These are phyloP conservation scores for Chamaecrista fasciculata DNA, from an alignment of 306 rosid genomes.

Conservation along the genomic window DNA sequence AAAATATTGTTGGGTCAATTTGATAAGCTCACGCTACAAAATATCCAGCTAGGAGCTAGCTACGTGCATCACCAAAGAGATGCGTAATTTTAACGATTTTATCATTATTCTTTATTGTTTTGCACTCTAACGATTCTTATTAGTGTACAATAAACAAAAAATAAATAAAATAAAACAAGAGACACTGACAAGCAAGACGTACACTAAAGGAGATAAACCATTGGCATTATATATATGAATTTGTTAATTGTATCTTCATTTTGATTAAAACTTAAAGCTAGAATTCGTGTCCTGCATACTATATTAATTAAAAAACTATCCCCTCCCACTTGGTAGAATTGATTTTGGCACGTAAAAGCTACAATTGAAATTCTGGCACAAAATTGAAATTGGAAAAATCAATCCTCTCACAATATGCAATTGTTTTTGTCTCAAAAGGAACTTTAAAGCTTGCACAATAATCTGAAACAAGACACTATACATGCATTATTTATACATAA, in stretches of 20 bases:
- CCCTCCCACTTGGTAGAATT: not conserved
- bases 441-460: not conserved
- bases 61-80: not conserved
- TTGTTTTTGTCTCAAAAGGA: not conserved
- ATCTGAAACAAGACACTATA: not conserved
- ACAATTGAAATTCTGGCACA: not conserved
- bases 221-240: no score
- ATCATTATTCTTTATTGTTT: constrained; percentile 18
- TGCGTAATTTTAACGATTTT: not conserved
- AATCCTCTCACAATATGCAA: no score
- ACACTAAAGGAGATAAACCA: no score
- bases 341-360: not conserved
- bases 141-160: no score
- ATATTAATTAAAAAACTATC: no score
- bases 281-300: not conserved
- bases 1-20: not conserved
- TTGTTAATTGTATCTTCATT: no score
- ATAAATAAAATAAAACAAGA: no score
- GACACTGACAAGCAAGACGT: no score
- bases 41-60: not conserved
- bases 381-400: not conserved
- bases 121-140: not conserved
- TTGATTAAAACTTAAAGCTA: no score
- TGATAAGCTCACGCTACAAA: not conserved
- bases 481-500: no score